Evolutionary conservation across 768 basidiomycete genomes (phyloP), one percentile per base, ranked within the genome.

Genomic region (Leccinum barrowsii): DNA sequence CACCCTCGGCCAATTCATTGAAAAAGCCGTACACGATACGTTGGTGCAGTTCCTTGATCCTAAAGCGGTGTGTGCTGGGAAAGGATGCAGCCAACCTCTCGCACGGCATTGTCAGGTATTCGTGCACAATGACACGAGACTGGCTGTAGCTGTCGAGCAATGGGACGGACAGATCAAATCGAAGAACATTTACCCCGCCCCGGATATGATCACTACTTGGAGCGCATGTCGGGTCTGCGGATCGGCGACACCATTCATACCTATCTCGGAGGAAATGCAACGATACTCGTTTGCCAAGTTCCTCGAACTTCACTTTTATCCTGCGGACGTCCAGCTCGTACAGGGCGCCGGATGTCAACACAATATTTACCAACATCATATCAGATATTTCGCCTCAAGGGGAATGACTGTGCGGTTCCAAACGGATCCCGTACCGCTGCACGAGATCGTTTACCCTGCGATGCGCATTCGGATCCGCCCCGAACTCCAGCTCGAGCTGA

Each of bases 231-330:
- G 87, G 57, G 74, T 87, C 24, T 92, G 85, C 69, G 86, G 82
- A 30, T 88, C 79, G 5, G 87, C 87, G 1, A 94, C 92, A 3
- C 91, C 92, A 2, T 91, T 94, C 74, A 90, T 94, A 63, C 88
- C 87, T 5, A 85, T 93, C 40, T 92, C 92, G 2, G 88, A 92
- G 65, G 94, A 96, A 70, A 94, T 95, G 81, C 90, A 92, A 67
- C 79, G 88, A 56, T 94, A 96, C 70, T 98, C 95, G 5, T 96
- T 98, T 70, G 92, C 90, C 35, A 95, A 97, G 66, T 98, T 96
- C 72, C 82, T 99, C 28, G 96, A 99, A 69, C 84, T 96, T 26
- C 90, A 94, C 68, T 98, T 98, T 73, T 97, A 98, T 73, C 94
- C 94, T 30, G 85, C 92, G 34, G 85, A 92, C 61, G 86, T 94